Percentiles rank a stretch among this genome's conserved stretches.
phyloP scores from a whole-genome alignment of 352 stramenopile genomes.

The Phytophthora brassicae region DNA sequence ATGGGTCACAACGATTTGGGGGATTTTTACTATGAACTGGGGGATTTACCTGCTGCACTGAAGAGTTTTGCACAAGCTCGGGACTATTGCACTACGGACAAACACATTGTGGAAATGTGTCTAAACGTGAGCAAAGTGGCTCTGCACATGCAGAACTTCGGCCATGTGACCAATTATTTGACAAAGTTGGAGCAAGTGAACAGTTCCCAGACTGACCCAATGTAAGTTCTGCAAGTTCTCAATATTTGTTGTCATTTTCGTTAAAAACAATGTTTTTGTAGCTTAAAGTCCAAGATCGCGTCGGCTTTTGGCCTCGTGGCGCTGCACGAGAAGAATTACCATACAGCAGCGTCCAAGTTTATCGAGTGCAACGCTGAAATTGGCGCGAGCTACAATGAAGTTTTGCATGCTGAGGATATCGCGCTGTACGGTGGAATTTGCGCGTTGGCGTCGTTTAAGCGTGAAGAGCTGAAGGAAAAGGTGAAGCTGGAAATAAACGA shows the following conservation, averaged over 20 bases:
- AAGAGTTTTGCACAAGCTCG: slow-evolving; percentile 87
- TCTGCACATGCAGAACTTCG: slow-evolving; percentile 86
- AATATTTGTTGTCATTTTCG: not conserved
- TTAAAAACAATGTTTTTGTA: too few relatives aligned
- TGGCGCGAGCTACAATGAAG: slow-evolving; percentile 78
- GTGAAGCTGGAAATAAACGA: slow-evolving; percentile 27
- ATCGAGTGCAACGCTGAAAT: slow-evolving; percentile 82
- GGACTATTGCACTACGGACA: slow-evolving; percentile 91
- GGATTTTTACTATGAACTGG: slow-evolving; percentile 86
- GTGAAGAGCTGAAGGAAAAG: slow-evolving; percentile 78
- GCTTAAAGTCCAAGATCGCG: slow-evolving; percentile 82
- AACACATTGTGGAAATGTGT: slow-evolving; percentile 90
- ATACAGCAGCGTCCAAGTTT: slow-evolving; percentile 76
- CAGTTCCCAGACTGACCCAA: slow-evolving; percentile 59
- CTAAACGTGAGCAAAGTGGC: slow-evolving; percentile 89
- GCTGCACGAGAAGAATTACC: slow-evolving; percentile 81
- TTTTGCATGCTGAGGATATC: slow-evolving; percentile 86
- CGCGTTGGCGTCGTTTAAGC: slow-evolving; percentile 82
- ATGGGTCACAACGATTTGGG: slow-evolving; percentile 89
- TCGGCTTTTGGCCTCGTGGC: slow-evolving; percentile 78
- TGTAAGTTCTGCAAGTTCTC: slow-evolving; percentile 39
- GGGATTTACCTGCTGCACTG: slow-evolving; percentile 70
- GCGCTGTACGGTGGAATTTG: slow-evolving; percentile 86
- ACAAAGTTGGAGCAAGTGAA: slow-evolving; percentile 85
- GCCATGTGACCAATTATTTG: slow-evolving; percentile 86